A percentile compares a stretch with the other conserved stretches of the same genome.
phyloP scores from a whole-genome alignment of 2,329 filamentous ascomycete genomes.

The Fusarium odoratissimum region DNA sequence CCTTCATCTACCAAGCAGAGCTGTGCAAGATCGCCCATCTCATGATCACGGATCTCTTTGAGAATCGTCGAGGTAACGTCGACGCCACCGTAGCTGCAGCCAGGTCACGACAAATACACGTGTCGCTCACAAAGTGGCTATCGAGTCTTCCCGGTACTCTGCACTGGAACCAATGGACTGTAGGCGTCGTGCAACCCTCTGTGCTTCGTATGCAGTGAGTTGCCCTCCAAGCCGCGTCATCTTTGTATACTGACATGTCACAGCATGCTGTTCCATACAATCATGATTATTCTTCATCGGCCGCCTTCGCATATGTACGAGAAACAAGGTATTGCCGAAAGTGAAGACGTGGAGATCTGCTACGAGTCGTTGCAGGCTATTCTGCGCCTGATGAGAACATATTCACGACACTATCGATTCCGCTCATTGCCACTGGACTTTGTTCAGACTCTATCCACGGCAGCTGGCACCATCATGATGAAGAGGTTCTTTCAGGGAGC shows the following conservation, averaged over 20 bases:
- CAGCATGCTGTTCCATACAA: slow-evolving; percentile 61
- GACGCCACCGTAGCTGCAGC: slow-evolving; percentile 56
- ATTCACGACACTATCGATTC: slow-evolving; percentile 57
- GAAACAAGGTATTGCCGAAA: slow-evolving; percentile 52
- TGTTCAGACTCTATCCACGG: slow-evolving; percentile 61
- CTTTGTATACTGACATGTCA: slow-evolving; percentile 26
- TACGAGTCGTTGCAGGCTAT: slow-evolving; percentile 61
- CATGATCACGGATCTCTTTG: slow-evolving; percentile 63
- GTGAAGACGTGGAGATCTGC: slow-evolving; percentile 62
- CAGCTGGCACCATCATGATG: slow-evolving; percentile 60
- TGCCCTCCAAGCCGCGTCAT: not conserved
- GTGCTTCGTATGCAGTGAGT: slow-evolving; percentile 60
- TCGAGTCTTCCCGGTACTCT: slow-evolving; percentile 58
- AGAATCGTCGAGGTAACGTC: slow-evolving; percentile 57
- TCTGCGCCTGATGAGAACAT: slow-evolving; percentile 57
- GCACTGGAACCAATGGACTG: slow-evolving; percentile 64
- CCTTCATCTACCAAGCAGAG: slow-evolving; percentile 60
- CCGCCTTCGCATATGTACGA: slow-evolving; percentile 58
- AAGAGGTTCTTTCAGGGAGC: slow-evolving; percentile 55
- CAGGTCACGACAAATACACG: slow-evolving; percentile 59
- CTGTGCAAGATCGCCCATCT: slow-evolving; percentile 61
- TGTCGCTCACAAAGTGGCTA: slow-evolving; percentile 60
- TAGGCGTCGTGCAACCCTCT: slow-evolving; percentile 57
- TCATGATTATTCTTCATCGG: slow-evolving; percentile 64
- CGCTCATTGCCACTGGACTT: slow-evolving; percentile 59